phyloP scores from a whole-genome alignment of 257 asterid genomes.

The Nicotiana attenuata region DNA sequence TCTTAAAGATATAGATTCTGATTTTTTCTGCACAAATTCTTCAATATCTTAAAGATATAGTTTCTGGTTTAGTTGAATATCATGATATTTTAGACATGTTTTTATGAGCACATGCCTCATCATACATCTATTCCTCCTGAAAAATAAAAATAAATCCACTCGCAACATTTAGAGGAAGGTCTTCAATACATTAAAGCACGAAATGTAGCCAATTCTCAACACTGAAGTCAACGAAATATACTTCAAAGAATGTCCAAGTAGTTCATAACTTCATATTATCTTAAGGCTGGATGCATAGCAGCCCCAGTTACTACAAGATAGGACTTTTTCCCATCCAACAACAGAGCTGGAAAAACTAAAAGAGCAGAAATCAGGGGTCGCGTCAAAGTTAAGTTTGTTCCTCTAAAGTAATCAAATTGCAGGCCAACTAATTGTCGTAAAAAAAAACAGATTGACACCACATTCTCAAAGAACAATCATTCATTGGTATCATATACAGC shows the following conservation, averaged over 20 bases:
- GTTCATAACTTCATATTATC: not conserved
- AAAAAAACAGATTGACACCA: not conserved
- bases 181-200: not conserved
- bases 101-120: not conserved
- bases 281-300: not conserved
- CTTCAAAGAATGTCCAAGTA: not conserved
- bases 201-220: not conserved
- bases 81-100: not conserved
- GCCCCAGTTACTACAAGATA: not conserved
- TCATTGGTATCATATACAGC: not conserved
- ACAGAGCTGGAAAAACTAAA: not conserved
- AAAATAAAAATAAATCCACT: not conserved
- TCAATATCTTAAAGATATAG: not conserved
- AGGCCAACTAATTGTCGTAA: not conserved
- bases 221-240: not conserved
- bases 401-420: not conserved
- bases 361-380: not conserved
- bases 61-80: not conserved
- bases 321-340: not conserved
- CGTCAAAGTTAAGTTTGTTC: not conserved
- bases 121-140: not conserved
- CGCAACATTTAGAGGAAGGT: not conserved
- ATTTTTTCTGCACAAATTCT: not conserved
- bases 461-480: not conserved
- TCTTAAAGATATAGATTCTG: no score